Percentiles rank a stretch among this genome's conserved stretches.
Conservation (phyloP, 139 green algal species). For the Mychonastes homosphaera region DNA sequence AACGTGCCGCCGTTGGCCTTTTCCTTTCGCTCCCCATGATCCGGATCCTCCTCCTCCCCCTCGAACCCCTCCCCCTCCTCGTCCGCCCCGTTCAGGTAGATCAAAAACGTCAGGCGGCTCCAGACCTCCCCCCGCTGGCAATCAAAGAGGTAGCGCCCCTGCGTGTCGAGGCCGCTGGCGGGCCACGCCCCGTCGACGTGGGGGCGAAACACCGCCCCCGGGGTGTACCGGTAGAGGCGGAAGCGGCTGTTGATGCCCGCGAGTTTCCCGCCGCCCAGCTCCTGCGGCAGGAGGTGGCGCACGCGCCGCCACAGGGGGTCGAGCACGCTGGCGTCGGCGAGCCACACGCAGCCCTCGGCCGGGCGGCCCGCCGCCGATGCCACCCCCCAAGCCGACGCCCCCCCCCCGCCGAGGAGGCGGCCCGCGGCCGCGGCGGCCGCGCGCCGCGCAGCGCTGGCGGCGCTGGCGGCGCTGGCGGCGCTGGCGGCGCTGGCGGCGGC, state of each 20-base stretch:
- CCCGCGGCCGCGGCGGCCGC: not conserved
- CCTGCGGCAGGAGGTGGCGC: conserved; percentile 23
- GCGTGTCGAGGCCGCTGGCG: conserved; percentile 2
- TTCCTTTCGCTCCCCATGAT: not conserved
- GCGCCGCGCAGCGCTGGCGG: not conserved
- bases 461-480: conserved; percentile 6
- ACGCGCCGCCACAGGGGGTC: conserved; percentile 20
- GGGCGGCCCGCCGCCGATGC: conserved; percentile 6
- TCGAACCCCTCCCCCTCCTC: not conserved
- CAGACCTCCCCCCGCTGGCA: conserved; percentile 8
- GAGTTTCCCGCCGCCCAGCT: conserved; percentile 25
- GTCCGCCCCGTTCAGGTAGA: conserved; percentile 10
- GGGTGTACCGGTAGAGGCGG: conserved; percentile 36
- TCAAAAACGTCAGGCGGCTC: conserved; percentile 18
- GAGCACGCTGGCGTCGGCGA: conserved; percentile 30
- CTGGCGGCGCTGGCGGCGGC: conserved; percentile 7
- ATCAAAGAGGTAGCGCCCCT: conserved; percentile 33
- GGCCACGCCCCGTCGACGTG: conserved; percentile 39
- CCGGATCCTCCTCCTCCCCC: not conserved
- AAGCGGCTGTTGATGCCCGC: conserved; percentile 38
- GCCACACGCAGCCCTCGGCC: conserved; percentile 39
- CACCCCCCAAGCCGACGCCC: conserved; percentile 1
- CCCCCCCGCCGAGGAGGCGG: not conserved
- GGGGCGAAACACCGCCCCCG: conserved; percentile 33
- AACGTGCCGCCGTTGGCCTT: conserved; percentile 14